Conservation (phyloP, 2,329 filamentous ascomycete species). For the Pseudogymnoascus pannorum region DNA sequence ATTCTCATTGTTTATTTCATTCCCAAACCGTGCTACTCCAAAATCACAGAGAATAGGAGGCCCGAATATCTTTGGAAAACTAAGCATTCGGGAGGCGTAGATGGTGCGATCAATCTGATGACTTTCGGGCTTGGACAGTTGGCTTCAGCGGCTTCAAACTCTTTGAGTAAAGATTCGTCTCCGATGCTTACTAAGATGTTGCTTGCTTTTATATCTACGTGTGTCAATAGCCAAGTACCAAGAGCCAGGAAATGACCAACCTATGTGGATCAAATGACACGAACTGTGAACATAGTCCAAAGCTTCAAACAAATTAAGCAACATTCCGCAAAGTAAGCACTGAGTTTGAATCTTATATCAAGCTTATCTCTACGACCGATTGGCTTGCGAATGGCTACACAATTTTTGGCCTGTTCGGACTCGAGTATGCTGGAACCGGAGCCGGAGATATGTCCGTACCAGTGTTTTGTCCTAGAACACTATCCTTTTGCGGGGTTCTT, state of each 20-base stretch:
- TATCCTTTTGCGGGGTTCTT: too few species aligned
- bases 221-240: not conserved
- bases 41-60: slow-evolving; percentile 29
- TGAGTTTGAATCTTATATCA: too few species aligned
- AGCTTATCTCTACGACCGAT: too few species aligned
- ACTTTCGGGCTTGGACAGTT: slow-evolving; percentile 26
- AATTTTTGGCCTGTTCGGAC: too few species aligned
- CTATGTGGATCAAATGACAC: slow-evolving; percentile 21
- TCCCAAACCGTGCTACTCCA: slow-evolving; percentile 19
- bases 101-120: slow-evolving; percentile 25
- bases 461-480: too few species aligned
- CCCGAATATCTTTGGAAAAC: slow-evolving; percentile 24
- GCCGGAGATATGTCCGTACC: too few species aligned
- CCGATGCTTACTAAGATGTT: slow-evolving; percentile 28
- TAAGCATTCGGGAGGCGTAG: slow-evolving; percentile 23
- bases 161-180: slow-evolving; percentile 25
- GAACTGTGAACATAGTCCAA: slow-evolving; percentile 24
- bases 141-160: slow-evolving; percentile 26
- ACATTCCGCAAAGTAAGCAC: slow-evolving; percentile 15
- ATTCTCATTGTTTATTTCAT: slow-evolving; percentile 15
- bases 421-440: too few species aligned
- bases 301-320: slow-evolving; percentile 16
- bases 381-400: too few species aligned
- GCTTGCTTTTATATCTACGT: slow-evolving; percentile 26
- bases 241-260: slow-evolving; percentile 7